Base-by-base conservation (phyloP, 345 rosid species). In the Laguncularia racemosa region DNA sequence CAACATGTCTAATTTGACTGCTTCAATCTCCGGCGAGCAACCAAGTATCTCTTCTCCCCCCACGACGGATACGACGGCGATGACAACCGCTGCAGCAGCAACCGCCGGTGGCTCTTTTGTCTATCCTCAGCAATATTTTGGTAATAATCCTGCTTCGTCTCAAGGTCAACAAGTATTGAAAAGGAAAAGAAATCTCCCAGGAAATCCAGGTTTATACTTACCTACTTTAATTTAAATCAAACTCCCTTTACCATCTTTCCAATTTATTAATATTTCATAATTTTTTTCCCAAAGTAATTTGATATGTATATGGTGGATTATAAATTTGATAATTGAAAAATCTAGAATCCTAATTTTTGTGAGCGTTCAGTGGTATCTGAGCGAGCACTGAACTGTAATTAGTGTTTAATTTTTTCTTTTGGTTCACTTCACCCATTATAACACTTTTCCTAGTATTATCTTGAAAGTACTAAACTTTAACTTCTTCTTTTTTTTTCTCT, bases 1-100 rank as follows among this genome's bases (percentile, higher is more conserved):
- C 58, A 83, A 87, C 68, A 84, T 88, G 97, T 88, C 96, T 28
- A 91, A 88, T 79, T 74, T 91, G 78, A 91, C 97, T 65, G 83
- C 89, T 60, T 85, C 87, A 9, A 9, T 33, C 67, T 83, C 91
- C 62, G 86, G 72, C 18, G 71, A 78, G 33, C 80, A 79, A 74
- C 85, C 92, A 60, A 88, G 88, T 81, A 85, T 76, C 72, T 85
- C 92, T 71, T 88, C 91, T 46, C 81, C 78, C 33, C 78, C 75
- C 64, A 76, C 75, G 62, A 11, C 9, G 6, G 50, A 16, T 47
- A 9, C 40, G 11, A 33, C 40, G 9, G 7, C 40, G 10, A 33
- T 33, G 40, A 33, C 59, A 40, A 58, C 54, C 46, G 55, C 67
- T 7, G 28, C 44, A n/a, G 48, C 59, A 7, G 67, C 54, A 28